These are phyloP conservation scores for Tetradesmus obliquus DNA, from an alignment of 139 green algal species.

Conservation along the genomic window DNA sequence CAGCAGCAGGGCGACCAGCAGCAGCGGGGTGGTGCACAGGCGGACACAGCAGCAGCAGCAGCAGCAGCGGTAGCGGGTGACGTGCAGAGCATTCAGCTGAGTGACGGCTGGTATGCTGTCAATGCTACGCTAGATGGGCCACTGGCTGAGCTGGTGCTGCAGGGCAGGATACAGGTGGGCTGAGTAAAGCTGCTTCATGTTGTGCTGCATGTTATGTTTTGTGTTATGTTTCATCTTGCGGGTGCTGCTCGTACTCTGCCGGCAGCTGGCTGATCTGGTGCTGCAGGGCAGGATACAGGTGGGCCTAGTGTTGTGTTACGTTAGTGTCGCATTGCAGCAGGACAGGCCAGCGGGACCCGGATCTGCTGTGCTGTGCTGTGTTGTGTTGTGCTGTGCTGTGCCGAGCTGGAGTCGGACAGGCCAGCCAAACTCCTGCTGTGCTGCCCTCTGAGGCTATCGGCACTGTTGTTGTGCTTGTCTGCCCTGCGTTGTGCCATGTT, in stretches of 20 bases:
- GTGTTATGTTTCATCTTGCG: too few relatives aligned
- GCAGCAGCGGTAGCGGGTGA: neutral
- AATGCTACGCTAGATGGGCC: slow-evolving; percentile 57
- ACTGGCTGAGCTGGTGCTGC: slow-evolving; percentile 49
- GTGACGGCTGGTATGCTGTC: slow-evolving; percentile 82
- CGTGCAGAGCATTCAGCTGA: slow-evolving; percentile 66
- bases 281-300: slow-evolving; percentile 10
- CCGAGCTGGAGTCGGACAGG: neutral
- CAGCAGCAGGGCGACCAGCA: neutral
- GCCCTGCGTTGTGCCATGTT: too few relatives aligned
- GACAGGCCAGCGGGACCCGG: neutral
- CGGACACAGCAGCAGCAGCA: neutral
- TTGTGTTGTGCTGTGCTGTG: neutral
- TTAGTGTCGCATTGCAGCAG: too few relatives aligned
- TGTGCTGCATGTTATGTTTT: too few relatives aligned
- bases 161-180: slow-evolving; percentile 50
- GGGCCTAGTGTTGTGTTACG: too few relatives aligned
- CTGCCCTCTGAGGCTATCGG: too few relatives aligned
- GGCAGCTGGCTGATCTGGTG: slow-evolving; percentile 58
- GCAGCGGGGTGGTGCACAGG: neutral
- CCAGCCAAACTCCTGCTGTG: neutral
- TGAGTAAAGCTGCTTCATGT: too few relatives aligned
- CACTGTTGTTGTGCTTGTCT: too few relatives aligned
- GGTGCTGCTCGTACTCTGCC: too few relatives aligned
- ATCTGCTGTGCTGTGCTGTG: neutral